Evolutionary conservation across 2,329 filamentous ascomycete species (phyloP), one percentile per base, ranked within the genome.

Genomic region (Ceratocystis colombiana): DNA sequence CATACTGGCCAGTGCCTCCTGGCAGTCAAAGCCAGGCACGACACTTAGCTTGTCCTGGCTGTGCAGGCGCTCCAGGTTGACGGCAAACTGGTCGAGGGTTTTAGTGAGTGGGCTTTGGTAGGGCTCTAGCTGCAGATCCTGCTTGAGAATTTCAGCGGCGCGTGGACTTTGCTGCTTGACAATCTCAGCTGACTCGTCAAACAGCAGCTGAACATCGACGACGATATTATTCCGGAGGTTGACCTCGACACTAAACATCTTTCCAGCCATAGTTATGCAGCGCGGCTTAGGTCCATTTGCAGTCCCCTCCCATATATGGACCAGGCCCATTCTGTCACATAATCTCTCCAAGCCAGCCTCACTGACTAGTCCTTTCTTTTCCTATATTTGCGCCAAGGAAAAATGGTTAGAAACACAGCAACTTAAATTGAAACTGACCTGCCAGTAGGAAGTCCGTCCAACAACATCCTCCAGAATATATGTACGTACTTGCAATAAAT

Each of bases 311-410:
- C 83, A 85, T 12, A 87, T 75, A 66, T 79, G 80, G 68, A 87
- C 85, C 48, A 88, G 77, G n/a, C 87, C 88, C 65, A 87, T 79
- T 65, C 84, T 80, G 71, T 83, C 82, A 7, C 85, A 87, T 37
- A 93, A 76, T 65, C 88, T 80, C 73, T 88, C 85, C n/a, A 94
- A 78, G 1, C 88, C 88, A 37, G 88, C 84, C 71, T 89, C 87
- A 70, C 88, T 89, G 46, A 93, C 84, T 50, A 85, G 77, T 3
- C 87, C 87, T 69, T 83, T 83, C 70, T 75, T 77, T 67, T 78
- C 75, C 73, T 76, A 41, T 7, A 62, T 33, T 59, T 12, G 15
- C 22, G 33, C 46, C 50, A 25, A 45, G 5, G 57, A 61, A 71
- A 64, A 69, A 70, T 17, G 8, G 41, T 57, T 46, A 67, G 50